A percentile compares a stretch with the other conserved stretches of the same genome.
Conservation (phyloP, 768 basidiomycete species). For the Mycena floridula region DNA sequence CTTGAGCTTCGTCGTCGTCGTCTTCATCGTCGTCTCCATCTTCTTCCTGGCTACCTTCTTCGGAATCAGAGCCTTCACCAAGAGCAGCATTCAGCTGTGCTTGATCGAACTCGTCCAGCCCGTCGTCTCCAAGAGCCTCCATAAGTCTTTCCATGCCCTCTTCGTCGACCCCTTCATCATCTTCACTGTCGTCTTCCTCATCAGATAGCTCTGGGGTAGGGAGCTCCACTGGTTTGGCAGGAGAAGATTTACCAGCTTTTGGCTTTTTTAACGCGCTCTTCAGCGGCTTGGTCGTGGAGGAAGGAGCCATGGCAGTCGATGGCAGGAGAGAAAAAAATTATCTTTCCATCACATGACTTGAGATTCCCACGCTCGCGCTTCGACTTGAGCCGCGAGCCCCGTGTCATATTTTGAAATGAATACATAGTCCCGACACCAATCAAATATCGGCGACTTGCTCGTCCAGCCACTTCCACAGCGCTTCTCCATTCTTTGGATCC, state of each 20-base stretch:
- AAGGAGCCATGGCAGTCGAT: no score
- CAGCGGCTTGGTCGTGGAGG: not conserved
- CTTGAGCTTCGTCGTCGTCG: constrained; percentile 23
- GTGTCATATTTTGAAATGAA: no score
- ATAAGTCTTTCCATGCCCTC: constrained; percentile 53
- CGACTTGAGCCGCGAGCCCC: no score
- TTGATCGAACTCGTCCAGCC: constrained; percentile 57
- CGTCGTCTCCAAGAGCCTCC: constrained; percentile 57
- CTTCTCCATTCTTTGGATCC: constrained; percentile 26
- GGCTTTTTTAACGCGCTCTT: not conserved
- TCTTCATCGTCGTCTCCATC: constrained; percentile 20
- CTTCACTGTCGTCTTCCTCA: constrained; percentile 14
- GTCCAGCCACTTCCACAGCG: constrained; percentile 43
- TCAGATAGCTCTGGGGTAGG: not conserved
- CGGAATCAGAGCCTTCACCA: constrained; percentile 22
- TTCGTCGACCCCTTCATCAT: constrained; percentile 46
- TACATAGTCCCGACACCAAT: no score
- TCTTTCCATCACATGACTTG: no score
- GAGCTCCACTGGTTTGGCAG: not conserved
- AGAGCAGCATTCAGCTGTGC: constrained; percentile 43
- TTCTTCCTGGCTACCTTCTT: constrained; percentile 17
- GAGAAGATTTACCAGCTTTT: not conserved
- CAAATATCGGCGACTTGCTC: constrained; percentile 29
- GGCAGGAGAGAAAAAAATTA: no score
- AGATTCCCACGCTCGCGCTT: no score